Conservation (phyloP, 1,284 basidiomycete genomes). For the Ganoderma resinaceum region DNA sequence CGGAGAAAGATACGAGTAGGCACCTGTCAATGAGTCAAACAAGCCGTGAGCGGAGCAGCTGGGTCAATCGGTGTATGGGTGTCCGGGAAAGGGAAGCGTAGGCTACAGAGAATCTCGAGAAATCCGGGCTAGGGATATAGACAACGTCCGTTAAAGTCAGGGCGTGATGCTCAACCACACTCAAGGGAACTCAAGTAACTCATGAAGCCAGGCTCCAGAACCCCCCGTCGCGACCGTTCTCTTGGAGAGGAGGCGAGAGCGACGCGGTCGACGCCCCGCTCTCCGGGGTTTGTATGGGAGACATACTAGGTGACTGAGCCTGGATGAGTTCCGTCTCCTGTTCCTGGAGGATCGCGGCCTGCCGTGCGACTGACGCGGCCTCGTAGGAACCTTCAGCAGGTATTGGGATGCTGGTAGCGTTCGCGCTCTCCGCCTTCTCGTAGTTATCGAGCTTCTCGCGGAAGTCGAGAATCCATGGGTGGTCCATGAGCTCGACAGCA, state of each 20-base stretch:
- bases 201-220: background rate
- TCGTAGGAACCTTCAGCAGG: slow-evolving; percentile 55
- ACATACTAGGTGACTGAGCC: slow-evolving; percentile 39
- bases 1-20: background rate
- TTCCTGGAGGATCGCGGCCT: slow-evolving; percentile 63
- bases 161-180: slow-evolving; percentile 7
- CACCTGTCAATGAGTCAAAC: background rate
- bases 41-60: background rate
- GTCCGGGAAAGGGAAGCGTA: slow-evolving; percentile 5
- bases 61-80: background rate
- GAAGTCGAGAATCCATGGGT: slow-evolving; percentile 91
- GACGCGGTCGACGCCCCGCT: slow-evolving; percentile 23
- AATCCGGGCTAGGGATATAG: background rate
- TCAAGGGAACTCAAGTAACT: slow-evolving; percentile 8
- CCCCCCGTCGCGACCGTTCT: background rate
- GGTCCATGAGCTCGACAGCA: slow-evolving; percentile 86
- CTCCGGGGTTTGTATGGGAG: slow-evolving; percentile 40
- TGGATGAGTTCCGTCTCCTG: slow-evolving; percentile 64
- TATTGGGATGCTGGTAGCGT: slow-evolving; percentile 54
- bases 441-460: slow-evolving; percentile 71
- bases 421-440: slow-evolving; percentile 65
- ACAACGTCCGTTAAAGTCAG: slow-evolving; percentile 14
- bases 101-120: slow-evolving; percentile 19
- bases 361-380: slow-evolving; percentile 58
- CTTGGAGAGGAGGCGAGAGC: slow-evolving; percentile 9